Evolutionary conservation across 148 eudicot species (phyloP).

Genomic region (Cornus suecica): DNA sequence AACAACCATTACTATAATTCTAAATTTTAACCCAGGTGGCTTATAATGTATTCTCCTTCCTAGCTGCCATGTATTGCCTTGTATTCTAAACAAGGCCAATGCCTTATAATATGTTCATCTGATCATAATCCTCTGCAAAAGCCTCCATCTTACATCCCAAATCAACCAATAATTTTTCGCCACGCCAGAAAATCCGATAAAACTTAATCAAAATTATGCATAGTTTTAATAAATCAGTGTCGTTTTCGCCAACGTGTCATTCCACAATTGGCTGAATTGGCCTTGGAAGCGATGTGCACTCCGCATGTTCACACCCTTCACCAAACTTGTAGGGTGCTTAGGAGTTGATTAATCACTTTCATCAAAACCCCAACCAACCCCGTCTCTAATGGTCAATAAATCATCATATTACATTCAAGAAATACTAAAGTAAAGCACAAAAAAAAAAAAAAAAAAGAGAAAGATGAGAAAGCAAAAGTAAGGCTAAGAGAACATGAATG

Average conservation of each 20-base stretch:
- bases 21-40: neutral
- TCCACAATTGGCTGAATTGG: neutral
- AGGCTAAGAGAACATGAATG: neutral
- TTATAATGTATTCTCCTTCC: neutral
- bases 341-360: neutral
- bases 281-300: constrained; percentile 8
- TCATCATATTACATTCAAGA: neutral
- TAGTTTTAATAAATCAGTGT: too few species aligned
- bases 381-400: constrained; percentile 14
- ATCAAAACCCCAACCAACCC: neutral
- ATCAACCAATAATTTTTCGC: neutral
- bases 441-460: neutral
- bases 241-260: neutral
- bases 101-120: neutral
- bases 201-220: neutral
- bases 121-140: neutral
- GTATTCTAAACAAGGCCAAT: neutral
- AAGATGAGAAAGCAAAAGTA: neutral
- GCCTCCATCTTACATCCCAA: neutral
- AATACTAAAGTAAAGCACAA: too few species aligned
- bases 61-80: too few species aligned
- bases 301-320: neutral
- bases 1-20: neutral
- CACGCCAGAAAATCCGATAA: neutral
- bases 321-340: neutral